Percentiles rank a stretch among this genome's conserved stretches.
These are phyloP conservation scores for Chrysoporthe austroafricana DNA, from an alignment of 2,329 filamentous ascomycete species.

Conservation along the genomic window DNA sequence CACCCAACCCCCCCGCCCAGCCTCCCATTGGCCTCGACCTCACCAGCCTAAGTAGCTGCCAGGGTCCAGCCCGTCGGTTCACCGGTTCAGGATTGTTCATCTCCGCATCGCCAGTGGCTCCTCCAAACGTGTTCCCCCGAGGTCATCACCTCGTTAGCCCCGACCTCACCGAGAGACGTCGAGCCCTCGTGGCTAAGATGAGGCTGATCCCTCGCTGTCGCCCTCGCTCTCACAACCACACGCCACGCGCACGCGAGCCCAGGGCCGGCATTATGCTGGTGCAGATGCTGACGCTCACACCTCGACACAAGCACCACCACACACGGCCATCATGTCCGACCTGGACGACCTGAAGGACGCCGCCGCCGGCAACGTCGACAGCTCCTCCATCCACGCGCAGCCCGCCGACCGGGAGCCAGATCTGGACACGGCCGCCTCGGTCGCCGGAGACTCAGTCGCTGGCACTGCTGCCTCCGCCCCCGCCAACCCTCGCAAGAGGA, in stretches of 20 bases:
- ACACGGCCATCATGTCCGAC: conserved; percentile 20
- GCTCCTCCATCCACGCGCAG: conserved; percentile 7
- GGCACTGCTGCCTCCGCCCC: conserved; percentile 22
- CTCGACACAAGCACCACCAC: conserved; percentile 12
- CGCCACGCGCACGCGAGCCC: neutral
- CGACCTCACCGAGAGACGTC: neutral
- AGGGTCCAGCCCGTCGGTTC: neutral
- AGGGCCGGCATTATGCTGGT: neutral
- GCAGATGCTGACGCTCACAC: conserved; percentile 12
- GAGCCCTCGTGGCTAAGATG: conserved; percentile 11
- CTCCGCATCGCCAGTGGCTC: conserved; percentile 1
- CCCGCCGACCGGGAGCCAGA: conserved; percentile 17
- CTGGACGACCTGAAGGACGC: conserved; percentile 20
- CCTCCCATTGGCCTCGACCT: neutral
- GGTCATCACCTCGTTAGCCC: neutral
- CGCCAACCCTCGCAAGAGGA: conserved; percentile 29
- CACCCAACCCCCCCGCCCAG: neutral
- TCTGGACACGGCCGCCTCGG: conserved; percentile 22
- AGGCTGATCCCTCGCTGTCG: neutral
- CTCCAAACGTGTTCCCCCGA: neutral
- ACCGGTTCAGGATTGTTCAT: neutral
- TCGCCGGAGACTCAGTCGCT: conserved; percentile 21
- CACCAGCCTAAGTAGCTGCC: neutral
- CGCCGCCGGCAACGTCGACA: conserved; percentile 5
- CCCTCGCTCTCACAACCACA: neutral